phyloP scores from a whole-genome alignment of 2,329 filamentous ascomycete species.

The Stachybotrys echinatus region DNA sequence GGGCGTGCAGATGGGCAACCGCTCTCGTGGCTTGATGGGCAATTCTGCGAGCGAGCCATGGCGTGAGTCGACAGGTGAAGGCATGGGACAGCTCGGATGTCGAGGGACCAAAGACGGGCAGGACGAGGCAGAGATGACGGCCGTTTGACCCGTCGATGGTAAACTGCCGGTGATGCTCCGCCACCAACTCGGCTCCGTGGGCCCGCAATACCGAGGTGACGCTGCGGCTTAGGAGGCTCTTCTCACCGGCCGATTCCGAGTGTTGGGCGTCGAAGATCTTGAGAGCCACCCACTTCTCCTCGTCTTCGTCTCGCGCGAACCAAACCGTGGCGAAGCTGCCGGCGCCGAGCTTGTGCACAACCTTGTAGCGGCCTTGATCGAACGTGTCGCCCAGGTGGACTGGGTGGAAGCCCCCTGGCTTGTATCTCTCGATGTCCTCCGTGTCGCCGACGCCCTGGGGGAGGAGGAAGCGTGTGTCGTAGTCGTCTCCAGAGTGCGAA shows the following conservation, averaged over 20 bases:
- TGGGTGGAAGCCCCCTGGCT: slow-evolving; percentile 34
- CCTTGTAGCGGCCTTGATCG: slow-evolving; percentile 29
- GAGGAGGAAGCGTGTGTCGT: no score
- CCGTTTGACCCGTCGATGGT: slow-evolving; percentile 17
- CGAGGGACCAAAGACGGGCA: no score
- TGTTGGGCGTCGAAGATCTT: slow-evolving; percentile 15
- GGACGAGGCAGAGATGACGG: slow-evolving; percentile 17
- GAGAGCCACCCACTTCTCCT: slow-evolving; percentile 13
- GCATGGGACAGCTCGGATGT: no score
- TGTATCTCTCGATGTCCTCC: slow-evolving; percentile 17
- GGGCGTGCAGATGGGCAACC: no score
- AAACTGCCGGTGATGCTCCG: slow-evolving; percentile 8
- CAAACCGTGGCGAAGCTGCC: slow-evolving; percentile 38
- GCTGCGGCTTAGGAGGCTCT: not conserved
- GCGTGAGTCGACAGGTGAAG: no score
- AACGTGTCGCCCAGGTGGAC: slow-evolving; percentile 32
- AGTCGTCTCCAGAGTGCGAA: no score
- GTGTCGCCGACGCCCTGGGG: no score
- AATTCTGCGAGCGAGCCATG: no score
- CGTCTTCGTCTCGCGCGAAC: slow-evolving; percentile 27
- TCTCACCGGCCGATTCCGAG: slow-evolving; percentile 5
- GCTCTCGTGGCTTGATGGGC: no score
- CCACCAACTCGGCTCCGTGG: no score
- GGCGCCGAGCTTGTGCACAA: slow-evolving; percentile 35
- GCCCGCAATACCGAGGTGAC: no score